Percentiles rank a stretch among this genome's conserved stretches.
These are phyloP conservation scores for Melaleuca quinquenervia DNA, from an alignment of 345 rosid genomes.

Conservation along the genomic window DNA sequence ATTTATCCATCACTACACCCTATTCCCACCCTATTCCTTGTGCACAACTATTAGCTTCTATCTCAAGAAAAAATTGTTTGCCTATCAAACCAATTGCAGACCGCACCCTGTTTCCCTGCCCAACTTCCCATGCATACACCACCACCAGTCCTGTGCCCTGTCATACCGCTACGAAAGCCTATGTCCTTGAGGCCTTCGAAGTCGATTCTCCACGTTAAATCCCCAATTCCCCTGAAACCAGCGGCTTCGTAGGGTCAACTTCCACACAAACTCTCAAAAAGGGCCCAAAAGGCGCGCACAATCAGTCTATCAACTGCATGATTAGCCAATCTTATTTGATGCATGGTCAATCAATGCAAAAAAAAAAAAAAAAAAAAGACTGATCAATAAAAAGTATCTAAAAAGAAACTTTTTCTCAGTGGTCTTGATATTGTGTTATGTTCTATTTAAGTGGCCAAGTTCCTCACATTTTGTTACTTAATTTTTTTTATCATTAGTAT, in stretches of 20 bases:
- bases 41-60: neutral
- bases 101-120: neutral
- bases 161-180: neutral
- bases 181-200: neutral
- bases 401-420: no score
- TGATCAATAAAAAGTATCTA: no score
- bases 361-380: no score
- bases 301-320: rapidly evolving
- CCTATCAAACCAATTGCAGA: neutral
- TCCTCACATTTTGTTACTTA: no score
- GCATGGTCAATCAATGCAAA: no score
- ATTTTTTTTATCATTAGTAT: no score
- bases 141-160: neutral
- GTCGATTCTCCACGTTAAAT: neutral
- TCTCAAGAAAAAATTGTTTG: neutral
- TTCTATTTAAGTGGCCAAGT: no score
- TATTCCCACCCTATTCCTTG: no score
- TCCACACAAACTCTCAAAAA: neutral
- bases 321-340: neutral
- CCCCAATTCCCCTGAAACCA: neutral
- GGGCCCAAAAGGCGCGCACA: neutral
- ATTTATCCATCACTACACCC: neutral
- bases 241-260: neutral
- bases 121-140: neutral
- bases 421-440: no score